These are phyloP conservation scores for Monilinia vaccinii-corymbosi DNA, from an alignment of 2,329 filamentous ascomycete species.

Conservation along the genomic window DNA sequence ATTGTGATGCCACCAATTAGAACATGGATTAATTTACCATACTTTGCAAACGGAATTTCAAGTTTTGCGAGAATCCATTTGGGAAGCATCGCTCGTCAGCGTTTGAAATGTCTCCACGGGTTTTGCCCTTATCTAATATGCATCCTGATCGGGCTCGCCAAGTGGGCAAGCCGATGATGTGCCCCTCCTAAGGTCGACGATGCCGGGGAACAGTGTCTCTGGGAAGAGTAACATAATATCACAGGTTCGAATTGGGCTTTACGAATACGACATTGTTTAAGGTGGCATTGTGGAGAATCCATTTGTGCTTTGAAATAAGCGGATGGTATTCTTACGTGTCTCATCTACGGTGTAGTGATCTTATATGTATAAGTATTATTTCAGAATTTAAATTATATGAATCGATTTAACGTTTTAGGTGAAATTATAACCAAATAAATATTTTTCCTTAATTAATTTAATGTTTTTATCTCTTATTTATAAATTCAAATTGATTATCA, in stretches of 20 bases:
- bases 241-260: not conserved
- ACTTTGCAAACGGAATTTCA: not conserved
- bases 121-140: not conserved
- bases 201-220: no score
- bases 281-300: not conserved
- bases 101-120: not conserved
- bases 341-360: no score
- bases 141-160: not conserved
- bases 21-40: not conserved
- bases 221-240: not conserved
- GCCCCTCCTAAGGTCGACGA: no score
- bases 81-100: not conserved
- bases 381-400: no score
- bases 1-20: not conserved
- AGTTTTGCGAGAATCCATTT: not conserved
- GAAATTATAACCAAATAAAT: no score
- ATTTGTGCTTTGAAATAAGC: not conserved
- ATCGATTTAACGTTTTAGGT: no score
- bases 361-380: no score
- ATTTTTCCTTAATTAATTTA: no score
- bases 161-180: not conserved
- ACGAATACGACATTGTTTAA: no score
- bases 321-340: not conserved
- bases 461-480: no score
- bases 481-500: no score